phyloP scores from a whole-genome alignment of 108 stramenopile species.

The Stephanodiscus minutulus region DNA sequence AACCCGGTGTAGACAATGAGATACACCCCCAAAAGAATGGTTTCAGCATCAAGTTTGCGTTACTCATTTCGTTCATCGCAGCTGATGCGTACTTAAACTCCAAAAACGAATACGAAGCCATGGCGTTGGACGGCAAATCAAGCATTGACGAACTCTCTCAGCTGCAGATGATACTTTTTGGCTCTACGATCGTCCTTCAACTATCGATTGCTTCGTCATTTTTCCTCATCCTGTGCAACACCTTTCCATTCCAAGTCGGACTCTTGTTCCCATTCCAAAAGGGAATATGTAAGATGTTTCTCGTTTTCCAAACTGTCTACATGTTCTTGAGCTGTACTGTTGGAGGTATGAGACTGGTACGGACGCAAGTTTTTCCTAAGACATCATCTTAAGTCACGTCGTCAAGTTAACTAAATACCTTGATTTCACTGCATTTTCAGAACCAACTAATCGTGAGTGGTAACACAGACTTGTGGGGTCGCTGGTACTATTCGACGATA shows the following conservation, averaged over 20 bases:
- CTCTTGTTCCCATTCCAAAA: conserved; percentile 14
- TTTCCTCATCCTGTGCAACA: conserved; percentile 33
- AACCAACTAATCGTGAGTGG: conserved; percentile 22
- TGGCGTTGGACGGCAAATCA: neutral
- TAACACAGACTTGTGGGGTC: conserved; percentile 19
- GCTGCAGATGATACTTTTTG: conserved; percentile 31
- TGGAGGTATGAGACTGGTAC: conserved; percentile 33
- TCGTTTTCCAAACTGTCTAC: conserved; percentile 20
- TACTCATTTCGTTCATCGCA: conserved; percentile 14
- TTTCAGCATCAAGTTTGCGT: conserved; percentile 25
- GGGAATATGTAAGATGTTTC: conserved; percentile 12
- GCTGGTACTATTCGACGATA: conserved; percentile 15
- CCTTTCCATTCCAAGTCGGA: conserved; percentile 38
- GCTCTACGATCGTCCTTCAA: conserved; percentile 20
- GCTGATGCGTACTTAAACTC: conserved; percentile 32
- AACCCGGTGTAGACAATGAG: neutral
- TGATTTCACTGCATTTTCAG: neutral
- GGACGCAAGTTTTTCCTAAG: conserved; percentile 1
- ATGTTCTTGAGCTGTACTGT: conserved; percentile 11
- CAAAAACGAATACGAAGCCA: conserved; percentile 21
- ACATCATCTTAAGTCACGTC: neutral
- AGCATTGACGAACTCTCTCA: conserved; percentile 25
- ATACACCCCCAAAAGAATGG: neutral
- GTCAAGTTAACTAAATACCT: neutral
- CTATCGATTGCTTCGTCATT: conserved; percentile 28